phyloP scores from a whole-genome alignment of 495 filamentous ascomycete species.

The Tuber magnatum region DNA sequence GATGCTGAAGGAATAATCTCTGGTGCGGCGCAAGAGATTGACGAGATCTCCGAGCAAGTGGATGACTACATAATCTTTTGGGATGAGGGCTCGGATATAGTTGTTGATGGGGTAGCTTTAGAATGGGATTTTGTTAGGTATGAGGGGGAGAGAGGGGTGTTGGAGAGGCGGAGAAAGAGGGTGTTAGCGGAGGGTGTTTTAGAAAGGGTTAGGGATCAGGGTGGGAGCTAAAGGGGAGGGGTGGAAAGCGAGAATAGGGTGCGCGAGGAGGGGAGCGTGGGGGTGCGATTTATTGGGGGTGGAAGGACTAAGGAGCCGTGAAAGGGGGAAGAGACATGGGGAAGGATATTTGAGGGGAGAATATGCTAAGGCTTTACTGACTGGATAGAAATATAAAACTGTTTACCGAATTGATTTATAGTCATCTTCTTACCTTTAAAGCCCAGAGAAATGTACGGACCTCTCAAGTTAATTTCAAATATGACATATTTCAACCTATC shows the following conservation, averaged over 20 bases:
- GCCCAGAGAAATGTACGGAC: background rate
- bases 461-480: background rate
- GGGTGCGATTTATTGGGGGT: background rate
- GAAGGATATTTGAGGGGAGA: background rate
- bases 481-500: background rate
- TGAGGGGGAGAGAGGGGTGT: background rate
- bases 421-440: background rate
- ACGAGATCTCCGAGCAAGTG: background rate
- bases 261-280: background rate
- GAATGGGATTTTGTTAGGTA: background rate
- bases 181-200: background rate
- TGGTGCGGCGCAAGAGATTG: background rate
- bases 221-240: background rate
- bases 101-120: background rate
- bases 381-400: background rate
- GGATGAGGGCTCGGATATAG: background rate
- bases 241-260: background rate
- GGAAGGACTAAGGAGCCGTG: background rate
- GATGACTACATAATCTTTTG: background rate
- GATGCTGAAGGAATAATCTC: background rate
- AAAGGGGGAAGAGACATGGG: background rate
- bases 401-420: background rate
- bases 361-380: background rate
- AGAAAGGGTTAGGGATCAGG: background rate
- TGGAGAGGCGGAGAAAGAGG: background rate